Percentiles rank a stretch among this genome's conserved stretches.
Conservation (phyloP, 1,284 basidiomycete species). For the Leccinum variabile region DNA sequence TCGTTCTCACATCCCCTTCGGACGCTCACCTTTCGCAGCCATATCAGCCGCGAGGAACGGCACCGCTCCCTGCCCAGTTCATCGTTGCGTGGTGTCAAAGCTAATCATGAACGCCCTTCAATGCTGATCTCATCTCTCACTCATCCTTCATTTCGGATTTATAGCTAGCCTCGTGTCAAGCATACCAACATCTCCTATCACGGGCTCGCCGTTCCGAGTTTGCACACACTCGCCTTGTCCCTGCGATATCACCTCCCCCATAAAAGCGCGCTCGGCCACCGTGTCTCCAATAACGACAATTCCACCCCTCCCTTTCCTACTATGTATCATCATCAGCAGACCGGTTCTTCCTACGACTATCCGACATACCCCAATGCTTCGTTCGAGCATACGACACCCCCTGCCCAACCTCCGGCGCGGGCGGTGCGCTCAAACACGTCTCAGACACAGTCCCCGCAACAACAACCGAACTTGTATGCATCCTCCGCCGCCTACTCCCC, state of each 20-base stretch:
- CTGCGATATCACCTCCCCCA: conserved; percentile 31
- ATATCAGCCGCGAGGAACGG: conserved; percentile 29
- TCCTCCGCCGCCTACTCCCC: conserved; percentile 28
- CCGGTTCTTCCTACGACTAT: conserved; percentile 51
- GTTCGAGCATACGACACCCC: conserved; percentile 41
- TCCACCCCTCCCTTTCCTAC: conserved; percentile 18
- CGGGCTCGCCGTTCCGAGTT: conserved; percentile 32
- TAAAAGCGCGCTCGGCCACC: conserved; percentile 33
- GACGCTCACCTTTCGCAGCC: conserved; percentile 14
- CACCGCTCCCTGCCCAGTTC: conserved; percentile 27
- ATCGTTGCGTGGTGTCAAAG: conserved; percentile 30
- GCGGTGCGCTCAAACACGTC: conserved; percentile 39
- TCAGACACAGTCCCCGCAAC: conserved; percentile 42
- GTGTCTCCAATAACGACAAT: conserved; percentile 14
- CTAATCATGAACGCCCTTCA: conserved; percentile 37
- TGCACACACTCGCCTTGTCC: conserved; percentile 28
- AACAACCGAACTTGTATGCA: conserved; percentile 30
- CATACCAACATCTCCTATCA: conserved; percentile 33
- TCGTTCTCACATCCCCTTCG: conserved; percentile 6
- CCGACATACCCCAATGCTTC: conserved; percentile 42
- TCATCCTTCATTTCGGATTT: conserved; percentile 37
- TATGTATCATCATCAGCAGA: conserved; percentile 51
- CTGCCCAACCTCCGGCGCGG: conserved; percentile 36
- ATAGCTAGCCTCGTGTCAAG: conserved; percentile 38
- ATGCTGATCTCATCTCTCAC: conserved; percentile 38